Base-by-base conservation (phyloP, 148 eudicot species). In the Arbutus unedo region DNA sequence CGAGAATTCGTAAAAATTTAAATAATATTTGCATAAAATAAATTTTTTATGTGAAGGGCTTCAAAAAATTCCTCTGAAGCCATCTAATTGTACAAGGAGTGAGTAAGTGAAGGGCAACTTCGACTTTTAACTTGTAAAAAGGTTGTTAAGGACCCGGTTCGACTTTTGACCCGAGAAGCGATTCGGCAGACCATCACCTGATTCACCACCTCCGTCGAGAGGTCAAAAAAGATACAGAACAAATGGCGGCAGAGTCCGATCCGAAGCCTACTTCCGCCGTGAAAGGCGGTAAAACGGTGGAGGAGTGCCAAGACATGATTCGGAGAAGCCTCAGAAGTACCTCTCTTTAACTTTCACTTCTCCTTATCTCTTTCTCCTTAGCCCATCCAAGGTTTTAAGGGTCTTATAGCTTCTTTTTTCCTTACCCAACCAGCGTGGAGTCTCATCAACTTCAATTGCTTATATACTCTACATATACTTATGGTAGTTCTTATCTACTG, bases 231-330 rank as follows among this genome's bases (percentile, higher is more conserved):
- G 49, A 21, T 11, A 8, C 41, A 7, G 0, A 54, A 44, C 11
- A 66, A 60, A 85, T 81, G 81, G 84, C 74, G 55, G 71, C 62
- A 68, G 82, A 54, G 77, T 44, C 83, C 25, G 48, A 66, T 44
- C 72, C 9, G 50, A 81, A 77, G 55, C 81, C 83, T 31, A 50
- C 77, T 38, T 70, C 77, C 64, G 48, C 87, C 73, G 78, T 45
- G 18, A 79, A 77, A 13, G 82, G 85, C 4, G 88, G 90, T 25
- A 84, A 60, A 49, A 64, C 87, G 53, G 86, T 91, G 74, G 81
- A 85, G 45, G 92, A 91, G n/a, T 89, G 93, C 79, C 68, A 91
- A 85, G 83, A 81, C 48, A 89, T 89, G 90, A 84, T 92, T 41
- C 85, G 83, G 2, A 88, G 86, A 83, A 87, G 91, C 78, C 83